Base-by-base conservation (phyloP, 495 filamentous ascomycete species). In the Tuber calosporum region DNA sequence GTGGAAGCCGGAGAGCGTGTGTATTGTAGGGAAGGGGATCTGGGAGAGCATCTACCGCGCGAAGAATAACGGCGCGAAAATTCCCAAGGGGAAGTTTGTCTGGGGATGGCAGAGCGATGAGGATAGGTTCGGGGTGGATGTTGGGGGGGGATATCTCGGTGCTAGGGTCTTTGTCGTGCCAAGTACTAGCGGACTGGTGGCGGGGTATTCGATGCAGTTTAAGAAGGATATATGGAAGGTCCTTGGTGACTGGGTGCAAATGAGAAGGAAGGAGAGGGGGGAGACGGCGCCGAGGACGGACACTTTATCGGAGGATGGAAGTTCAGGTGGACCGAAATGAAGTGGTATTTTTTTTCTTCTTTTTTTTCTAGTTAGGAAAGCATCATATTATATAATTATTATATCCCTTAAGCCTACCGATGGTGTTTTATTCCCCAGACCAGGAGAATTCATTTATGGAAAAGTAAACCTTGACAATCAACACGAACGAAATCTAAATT, bases 31-130 rank as follows among this genome's bases (percentile, higher is more conserved):
- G 11, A 99, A 99, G 85, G 87, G 91, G 74, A 97, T 99, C 71
- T 99, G 95, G 95, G 94, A 98, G 85, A 90, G 89, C 74, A 83
- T 98, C 13, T 97, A 90, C 87, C 83, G 92, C 75, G 92, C 90
- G 66, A 83, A 87, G 69, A 84, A 88, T 75, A 68, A 41, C 0
- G 89, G 91, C 53, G 82, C 84, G 75, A 84, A 82, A 39, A 85
- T 93, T 17, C 84, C 81, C 72, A 89, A 87, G 81, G 86, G 86
- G 45, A 89, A 94, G 83, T 97, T 97, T 78, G 81, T 81, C 74
- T 98, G 96, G 84, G 95, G 95, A 9, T 99, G 96, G 96, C 95
- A 97, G 87, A 88, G 85, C 48, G 89, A 90, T 78, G 78, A 79
- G 72, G 87, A 92, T 86, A 90, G 88, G 80, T 91, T 97, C 88